Percentiles rank a stretch among this genome's conserved stretches.
Conservation (phyloP, 2,329 filamentous ascomycete genomes). For the Cyphellophora europaea region DNA sequence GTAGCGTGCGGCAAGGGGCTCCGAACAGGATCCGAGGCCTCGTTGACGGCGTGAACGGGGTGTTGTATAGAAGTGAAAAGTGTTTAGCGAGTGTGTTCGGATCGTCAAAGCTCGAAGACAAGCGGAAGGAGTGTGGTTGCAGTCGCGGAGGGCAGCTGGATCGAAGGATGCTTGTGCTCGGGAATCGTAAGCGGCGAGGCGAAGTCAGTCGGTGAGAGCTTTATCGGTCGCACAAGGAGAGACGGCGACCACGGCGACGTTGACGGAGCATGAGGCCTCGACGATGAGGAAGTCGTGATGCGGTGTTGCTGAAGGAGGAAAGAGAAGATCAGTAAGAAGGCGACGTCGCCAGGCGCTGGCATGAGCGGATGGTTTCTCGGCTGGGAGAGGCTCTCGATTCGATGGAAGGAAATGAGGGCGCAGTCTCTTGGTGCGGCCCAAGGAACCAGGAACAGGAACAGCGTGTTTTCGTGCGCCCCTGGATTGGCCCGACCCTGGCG, state of each 20-base stretch:
- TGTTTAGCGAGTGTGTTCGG: conserved; percentile 2
- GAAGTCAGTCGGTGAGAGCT: conserved; percentile 11
- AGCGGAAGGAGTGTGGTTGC: conserved; percentile 11
- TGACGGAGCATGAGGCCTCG: conserved; percentile 20
- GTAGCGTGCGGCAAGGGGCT: not conserved
- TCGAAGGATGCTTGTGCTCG: not conserved
- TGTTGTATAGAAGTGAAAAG: not conserved
- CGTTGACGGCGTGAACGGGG: too few species aligned
- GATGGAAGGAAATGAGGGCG: not conserved
- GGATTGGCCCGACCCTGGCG: not conserved
- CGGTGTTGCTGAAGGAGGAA: conserved; percentile 3
- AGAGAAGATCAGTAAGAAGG: conserved; percentile 1
- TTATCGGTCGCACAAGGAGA: conserved; percentile 20
- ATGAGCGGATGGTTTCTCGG: conserved; percentile 2
- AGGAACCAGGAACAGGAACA: conserved; percentile 1
- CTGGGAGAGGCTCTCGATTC: not conserved
- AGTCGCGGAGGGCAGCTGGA: conserved; percentile 5
- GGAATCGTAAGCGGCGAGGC: not conserved
- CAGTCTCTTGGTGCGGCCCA: not conserved
- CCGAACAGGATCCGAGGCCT: too few species aligned
- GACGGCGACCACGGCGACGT: conserved; percentile 21
- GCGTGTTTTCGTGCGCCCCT: conserved; percentile 2
- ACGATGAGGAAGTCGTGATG: conserved; percentile 8
- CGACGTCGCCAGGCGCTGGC: not conserved
- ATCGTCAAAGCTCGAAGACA: too few species aligned